Conservation (phyloP, 176 grass and related monocot species). For the Themeda triandra region DNA sequence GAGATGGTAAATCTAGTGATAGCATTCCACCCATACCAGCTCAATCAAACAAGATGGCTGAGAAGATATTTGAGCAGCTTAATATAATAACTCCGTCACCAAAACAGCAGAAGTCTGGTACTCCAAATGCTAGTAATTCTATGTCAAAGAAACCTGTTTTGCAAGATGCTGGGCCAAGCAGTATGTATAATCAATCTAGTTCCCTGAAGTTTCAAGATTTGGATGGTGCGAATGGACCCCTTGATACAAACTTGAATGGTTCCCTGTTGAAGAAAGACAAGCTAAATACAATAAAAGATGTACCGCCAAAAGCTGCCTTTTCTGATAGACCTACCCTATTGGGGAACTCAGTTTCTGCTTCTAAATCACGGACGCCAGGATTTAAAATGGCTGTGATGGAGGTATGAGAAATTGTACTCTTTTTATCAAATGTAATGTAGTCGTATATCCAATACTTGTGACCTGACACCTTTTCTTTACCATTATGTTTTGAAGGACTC, state of each 20-base stretch:
- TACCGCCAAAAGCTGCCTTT: slow-evolving; percentile 26
- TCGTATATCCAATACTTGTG: background rate
- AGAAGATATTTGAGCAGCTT: slow-evolving; percentile 78
- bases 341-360: slow-evolving; percentile 21
- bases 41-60: slow-evolving; percentile 71
- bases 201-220: slow-evolving; percentile 37
- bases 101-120: slow-evolving; percentile 37
- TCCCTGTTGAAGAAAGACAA: slow-evolving; percentile 38
- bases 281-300: slow-evolving; percentile 20
- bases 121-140: slow-evolving; percentile 9
- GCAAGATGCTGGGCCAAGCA: slow-evolving; percentile 31
- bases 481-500: slow-evolving; percentile 45
- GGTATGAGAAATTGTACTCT: slow-evolving; percentile 24
- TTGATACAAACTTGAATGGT: slow-evolving; percentile 29
- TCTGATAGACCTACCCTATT: slow-evolving; percentile 32
- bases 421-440: background rate
- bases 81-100: slow-evolving; percentile 69
- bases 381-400: slow-evolving; percentile 59
- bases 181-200: slow-evolving; percentile 9
- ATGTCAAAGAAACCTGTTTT: slow-evolving; percentile 18
- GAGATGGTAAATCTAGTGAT: slow-evolving; percentile 44
- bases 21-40: slow-evolving; percentile 30
- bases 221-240: slow-evolving; percentile 17
- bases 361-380: slow-evolving; percentile 38
- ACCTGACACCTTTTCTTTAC: background rate